These are phyloP conservation scores for Globisporangium ultimum DNA, from an alignment of 352 stramenopile genomes.

Conservation along the genomic window DNA sequence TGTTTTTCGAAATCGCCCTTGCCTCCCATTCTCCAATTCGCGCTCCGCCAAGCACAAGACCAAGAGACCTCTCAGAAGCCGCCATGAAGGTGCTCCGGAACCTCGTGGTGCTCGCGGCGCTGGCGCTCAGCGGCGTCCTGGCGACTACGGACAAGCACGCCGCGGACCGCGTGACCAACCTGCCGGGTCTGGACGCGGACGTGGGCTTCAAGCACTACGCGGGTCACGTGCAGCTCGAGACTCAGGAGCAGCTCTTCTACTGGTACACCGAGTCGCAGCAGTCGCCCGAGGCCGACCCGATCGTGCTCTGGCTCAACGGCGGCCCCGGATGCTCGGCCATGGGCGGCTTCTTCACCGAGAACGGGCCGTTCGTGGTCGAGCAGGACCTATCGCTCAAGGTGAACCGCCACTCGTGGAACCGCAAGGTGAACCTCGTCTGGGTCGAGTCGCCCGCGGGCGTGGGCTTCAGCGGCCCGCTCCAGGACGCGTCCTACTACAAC, in stretches of 20 bases:
- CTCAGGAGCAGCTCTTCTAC: constrained; percentile 63
- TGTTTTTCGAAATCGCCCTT: too few relatives aligned
- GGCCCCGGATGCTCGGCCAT: constrained; percentile 76
- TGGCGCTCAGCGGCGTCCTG: constrained; percentile 20
- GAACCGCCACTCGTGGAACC: constrained; percentile 79
- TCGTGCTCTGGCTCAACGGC: constrained; percentile 83
- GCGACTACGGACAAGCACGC: constrained; percentile 26
- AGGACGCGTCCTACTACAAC: constrained; percentile 75
- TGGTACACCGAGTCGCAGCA: constrained; percentile 76
- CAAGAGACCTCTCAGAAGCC: too few relatives aligned
- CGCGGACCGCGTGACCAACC: constrained; percentile 41
- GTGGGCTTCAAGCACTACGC: constrained; percentile 72
- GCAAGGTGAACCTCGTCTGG: constrained; percentile 75
- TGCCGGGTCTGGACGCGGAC: constrained; percentile 41
- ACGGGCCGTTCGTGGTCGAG: constrained; percentile 69
- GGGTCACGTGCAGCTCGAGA: constrained; percentile 46
- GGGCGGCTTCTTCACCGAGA: constrained; percentile 68
- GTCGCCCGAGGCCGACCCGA: constrained; percentile 49
- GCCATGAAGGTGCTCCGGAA: constrained; percentile 37
- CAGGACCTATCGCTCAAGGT: constrained; percentile 49
- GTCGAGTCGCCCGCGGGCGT: constrained; percentile 72
- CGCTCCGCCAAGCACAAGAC: too few relatives aligned
- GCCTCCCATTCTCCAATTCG: too few relatives aligned
- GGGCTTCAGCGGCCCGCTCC: constrained; percentile 61
- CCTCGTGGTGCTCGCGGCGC: constrained; percentile 24